Evolutionary conservation across 2,329 filamentous ascomycete species (phyloP).

Genomic region (Cytospora mali): DNA sequence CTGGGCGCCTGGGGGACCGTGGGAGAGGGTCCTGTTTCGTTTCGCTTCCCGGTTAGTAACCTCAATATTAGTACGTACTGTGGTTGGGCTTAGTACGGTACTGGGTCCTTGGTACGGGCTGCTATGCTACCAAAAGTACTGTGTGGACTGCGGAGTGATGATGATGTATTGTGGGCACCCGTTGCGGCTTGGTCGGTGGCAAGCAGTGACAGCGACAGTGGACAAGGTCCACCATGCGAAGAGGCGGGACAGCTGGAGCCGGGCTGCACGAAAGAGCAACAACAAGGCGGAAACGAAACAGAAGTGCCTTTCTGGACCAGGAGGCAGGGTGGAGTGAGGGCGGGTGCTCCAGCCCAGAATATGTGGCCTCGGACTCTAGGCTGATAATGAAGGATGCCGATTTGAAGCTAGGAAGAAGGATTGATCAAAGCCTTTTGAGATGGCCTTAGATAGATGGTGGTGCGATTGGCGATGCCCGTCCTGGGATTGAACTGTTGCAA

Average conservation of each 20-base stretch:
- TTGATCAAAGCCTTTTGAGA: conserved; percentile 14
- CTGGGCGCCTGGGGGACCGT: conserved; percentile 12
- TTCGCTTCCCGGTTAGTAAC: conserved; percentile 28
- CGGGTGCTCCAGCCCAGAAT: conserved; percentile 6
- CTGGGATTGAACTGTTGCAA: not conserved
- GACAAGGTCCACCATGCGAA: conserved; percentile 25
- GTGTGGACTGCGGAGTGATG: conserved; percentile 14
- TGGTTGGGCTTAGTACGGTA: too few species aligned
- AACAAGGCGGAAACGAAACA: conserved; percentile 6
- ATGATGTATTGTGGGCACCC: conserved; percentile 17
- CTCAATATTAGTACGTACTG: conserved; percentile 12
- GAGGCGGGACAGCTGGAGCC: conserved; percentile 23
- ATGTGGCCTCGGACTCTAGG: conserved; percentile 5
- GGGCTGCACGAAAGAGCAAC: conserved; percentile 15
- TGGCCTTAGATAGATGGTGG: conserved; percentile 7
- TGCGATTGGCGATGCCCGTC: conserved; percentile 6
- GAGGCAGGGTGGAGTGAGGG: not conserved
- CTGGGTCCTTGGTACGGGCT: conserved; percentile 12
- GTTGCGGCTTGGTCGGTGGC: conserved; percentile 27
- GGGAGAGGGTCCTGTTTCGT: conserved; percentile 19
- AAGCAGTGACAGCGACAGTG: conserved; percentile 17
- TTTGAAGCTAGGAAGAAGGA: conserved; percentile 16
- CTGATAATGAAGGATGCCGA: conserved; percentile 7
- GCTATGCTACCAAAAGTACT: conserved; percentile 20
- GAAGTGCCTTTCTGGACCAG: conserved; percentile 8